Evolutionary conservation across 352 stramenopile genomes (phyloP).

Genomic region (Globisporangium barbulae): DNA sequence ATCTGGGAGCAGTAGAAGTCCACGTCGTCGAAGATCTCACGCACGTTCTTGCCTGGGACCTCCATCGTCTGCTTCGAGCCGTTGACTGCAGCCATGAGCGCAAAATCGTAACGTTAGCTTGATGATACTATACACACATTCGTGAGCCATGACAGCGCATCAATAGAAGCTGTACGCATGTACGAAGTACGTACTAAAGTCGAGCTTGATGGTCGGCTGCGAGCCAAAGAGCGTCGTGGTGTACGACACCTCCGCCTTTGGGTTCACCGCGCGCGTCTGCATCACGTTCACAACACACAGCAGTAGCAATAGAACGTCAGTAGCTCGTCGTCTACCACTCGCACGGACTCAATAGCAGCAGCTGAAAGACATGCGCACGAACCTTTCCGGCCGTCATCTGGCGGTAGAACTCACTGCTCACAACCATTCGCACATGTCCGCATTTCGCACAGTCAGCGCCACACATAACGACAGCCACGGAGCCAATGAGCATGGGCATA

Average conservation of each 20-base stretch:
- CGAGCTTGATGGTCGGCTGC: constrained; percentile 65
- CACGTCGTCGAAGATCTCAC: constrained; percentile 83
- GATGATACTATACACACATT: not conserved
- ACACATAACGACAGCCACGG: not conserved
- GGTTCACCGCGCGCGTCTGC: constrained; percentile 73
- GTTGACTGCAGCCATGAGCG: constrained; percentile 43
- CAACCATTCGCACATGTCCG: not conserved
- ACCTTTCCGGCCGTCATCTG: constrained; percentile 82
- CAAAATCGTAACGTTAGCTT: constrained; percentile 5
- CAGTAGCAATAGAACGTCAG: not conserved
- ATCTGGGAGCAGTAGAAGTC: constrained; percentile 86
- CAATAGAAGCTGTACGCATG: not conserved
- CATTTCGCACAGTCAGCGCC: not conserved
- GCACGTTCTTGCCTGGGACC: constrained; percentile 69
- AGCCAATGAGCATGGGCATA: no score
- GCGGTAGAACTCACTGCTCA: constrained; percentile 77
- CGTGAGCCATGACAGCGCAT: not conserved
- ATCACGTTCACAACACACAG: constrained; percentile 4
- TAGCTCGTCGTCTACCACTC: not conserved
- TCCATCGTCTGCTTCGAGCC: constrained; percentile 68
- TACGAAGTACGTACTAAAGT: constrained; percentile 65
- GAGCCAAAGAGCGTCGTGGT: constrained; percentile 51
- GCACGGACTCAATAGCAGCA: not conserved
- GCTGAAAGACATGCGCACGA: not conserved
- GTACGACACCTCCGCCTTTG: constrained; percentile 72